Evolutionary conservation across 1,284 basidiomycete genomes (phyloP), one percentile per base, ranked within the genome.

Genomic region (Ganoderma multipileum): DNA sequence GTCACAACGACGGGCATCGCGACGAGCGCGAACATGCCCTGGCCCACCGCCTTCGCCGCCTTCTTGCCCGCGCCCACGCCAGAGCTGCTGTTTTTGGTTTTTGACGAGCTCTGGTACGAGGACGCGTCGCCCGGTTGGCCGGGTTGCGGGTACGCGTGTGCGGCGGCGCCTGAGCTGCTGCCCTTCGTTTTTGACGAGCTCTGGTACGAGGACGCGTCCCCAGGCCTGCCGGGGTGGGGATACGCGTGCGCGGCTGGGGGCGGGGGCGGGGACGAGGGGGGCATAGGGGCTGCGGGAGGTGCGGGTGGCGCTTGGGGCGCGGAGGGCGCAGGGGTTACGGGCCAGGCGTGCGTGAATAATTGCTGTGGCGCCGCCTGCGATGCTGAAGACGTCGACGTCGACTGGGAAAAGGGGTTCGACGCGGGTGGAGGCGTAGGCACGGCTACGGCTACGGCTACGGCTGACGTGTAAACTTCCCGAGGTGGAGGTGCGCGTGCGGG

Each of bases 31-130:
- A 58, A 28, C 8, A 63, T 28, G 63, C 68, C 65, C 20, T 28
- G 61, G 12, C 68, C 68, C 58, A 70, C 12, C 58, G 68, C 65
- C 23, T 52, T 47, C 36, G 60, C 65, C 2, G 64, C 54, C 41
- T 42, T 57, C 30, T 9, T 23, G 26, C 55, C 64, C 11, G 30
- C n/a, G 26, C 60, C 12, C n/a, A n/a, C n/a, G n/a, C n/a, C n/a
- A n/a, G n/a, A n/a, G 7, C 30, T 9, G 38, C 28, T 4, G 61
- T 39, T 9, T 12, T 59, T 33, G 33, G 6, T 18, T 9, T 23
- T 23, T n/a, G 44, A 23, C 6, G 47, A 26, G 61, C 47, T 8
- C 12, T 28, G 36, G 61, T 33, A 41, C 14, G 61, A 26, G 18
- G 47, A 20, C 30, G 28, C 30, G 47, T 42, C 23, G 26, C 18